phyloP scores from a whole-genome alignment of 805 yeast genomes.

The Starmerella khaoyaiensis region DNA sequence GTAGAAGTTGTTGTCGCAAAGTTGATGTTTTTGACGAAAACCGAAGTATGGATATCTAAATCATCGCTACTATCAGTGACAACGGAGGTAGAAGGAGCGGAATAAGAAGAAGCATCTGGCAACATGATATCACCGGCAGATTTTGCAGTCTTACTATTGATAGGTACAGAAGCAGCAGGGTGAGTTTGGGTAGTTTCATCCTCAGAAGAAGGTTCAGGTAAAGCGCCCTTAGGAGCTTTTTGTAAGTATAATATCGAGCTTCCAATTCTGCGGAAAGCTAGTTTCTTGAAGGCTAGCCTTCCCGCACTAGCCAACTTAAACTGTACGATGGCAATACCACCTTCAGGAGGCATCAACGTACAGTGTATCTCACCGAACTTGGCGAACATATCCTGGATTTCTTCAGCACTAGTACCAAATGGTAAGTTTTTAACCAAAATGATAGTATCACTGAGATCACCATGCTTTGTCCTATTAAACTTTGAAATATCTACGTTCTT shows the following conservation, averaged over 20 bases:
- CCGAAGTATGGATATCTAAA: conserved; percentile 76
- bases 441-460: conserved; percentile 70
- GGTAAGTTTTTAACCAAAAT: conserved; percentile 85
- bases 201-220: conserved; percentile 32
- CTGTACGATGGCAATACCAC: conserved; percentile 89
- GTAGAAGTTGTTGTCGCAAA: conserved; percentile 57
- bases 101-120: too few species aligned
- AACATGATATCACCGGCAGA: conserved; percentile 19
- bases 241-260: conserved; percentile 80
- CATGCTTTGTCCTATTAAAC: conserved; percentile 37
- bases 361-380: conserved; percentile 70
- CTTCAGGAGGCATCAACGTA: conserved; percentile 87
- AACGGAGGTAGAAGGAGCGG: too few species aligned
- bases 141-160: conserved; percentile 25
- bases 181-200: conserved; percentile 29
- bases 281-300: conserved; percentile 74
- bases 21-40: conserved; percentile 84
- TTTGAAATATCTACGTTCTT: conserved; percentile 74
- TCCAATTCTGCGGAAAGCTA: conserved; percentile 78
- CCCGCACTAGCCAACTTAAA: conserved; percentile 73
- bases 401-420: conserved; percentile 67
- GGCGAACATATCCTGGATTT: conserved; percentile 67
- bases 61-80: too few species aligned
- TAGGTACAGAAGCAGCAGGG: conserved; percentile 36
- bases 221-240: conserved; percentile 80